Base-by-base conservation (phyloP, 2,329 filamentous ascomycete genomes). In the Fusarium pseudoanthophilum region DNA sequence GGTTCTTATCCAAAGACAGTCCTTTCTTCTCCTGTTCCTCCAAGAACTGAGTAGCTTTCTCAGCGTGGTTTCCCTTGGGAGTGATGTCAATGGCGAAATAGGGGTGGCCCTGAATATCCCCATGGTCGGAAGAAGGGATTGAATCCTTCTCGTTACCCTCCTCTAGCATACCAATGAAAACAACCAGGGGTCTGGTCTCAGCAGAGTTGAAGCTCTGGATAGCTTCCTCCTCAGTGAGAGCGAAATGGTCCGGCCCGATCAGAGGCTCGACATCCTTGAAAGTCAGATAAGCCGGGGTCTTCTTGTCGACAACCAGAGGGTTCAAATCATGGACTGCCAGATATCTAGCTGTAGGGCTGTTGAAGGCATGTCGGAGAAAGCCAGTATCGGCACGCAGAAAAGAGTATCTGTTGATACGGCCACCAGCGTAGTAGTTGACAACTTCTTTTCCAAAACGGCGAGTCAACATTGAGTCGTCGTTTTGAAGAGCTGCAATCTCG, bases 21-120 rank as follows among this genome's bases (percentile, higher is more conserved):
- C 92, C 93, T 64, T 86, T 88, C 11, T 80, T 83, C 78, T 92
- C 77, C 49, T 82, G 79, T 15, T 72, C 67, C 62, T 81, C 78
- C 51, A 83, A 60, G 46, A 85, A 84, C 34, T 84, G 84, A 64
- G 89, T 88, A 2, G 91, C 91, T 48, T 88, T 88, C 6, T 91
- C 89, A 64, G 88, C 89, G 40, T 91, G 84, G 7, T 85, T 85
- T 3, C 89, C 91, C 71, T 88, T 90, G 0, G 94, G 92, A 7
- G 95, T 97, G 26, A 97, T 88, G 80, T 98, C 96, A 18, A 99
- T 82, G 4, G 95, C 95, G 80, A 98, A 99, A 83, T 91, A 97
- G 4, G 96, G 95, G 55, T 88, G 87, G 7, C 95, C 96, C 39
- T 86, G 88, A 80, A 97, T 97, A 53, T 90, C 90, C 67, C 90